Base-by-base conservation (phyloP, 495 filamentous ascomycete species). In the Penicillium silybi region DNA sequence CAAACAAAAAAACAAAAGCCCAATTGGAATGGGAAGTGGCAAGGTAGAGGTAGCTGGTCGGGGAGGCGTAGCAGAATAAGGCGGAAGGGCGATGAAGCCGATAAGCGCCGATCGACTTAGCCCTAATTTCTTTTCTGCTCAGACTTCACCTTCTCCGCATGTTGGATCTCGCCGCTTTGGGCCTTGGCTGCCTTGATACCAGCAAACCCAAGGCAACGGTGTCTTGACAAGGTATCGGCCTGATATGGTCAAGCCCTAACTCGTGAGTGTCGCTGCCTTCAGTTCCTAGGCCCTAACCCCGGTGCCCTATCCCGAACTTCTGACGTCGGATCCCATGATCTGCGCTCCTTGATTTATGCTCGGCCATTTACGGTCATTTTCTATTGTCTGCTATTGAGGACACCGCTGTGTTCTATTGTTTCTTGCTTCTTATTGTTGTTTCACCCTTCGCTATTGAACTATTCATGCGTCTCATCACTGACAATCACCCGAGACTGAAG, bases 91-190 rank as follows among this genome's bases (percentile, higher is more conserved):
- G 5, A 32, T 57, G 52, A 49, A 41, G 52, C 57, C 54, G 63
- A 66, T 63, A 66, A 66, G 63, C 59, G 57, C 62, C 62, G 60
- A 61, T 61, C 54, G 38, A 58, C 47, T 49, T 65, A 64, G 63
- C 63, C 63, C 63, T 66, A 66, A 66, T 66, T 64, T 61, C 57
- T 66, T 66, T 64, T 64, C 63, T 58, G 57, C 56, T 52, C 46
- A 23, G 56, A 62, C 52, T 41, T 59, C 56, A 53, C 43, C 46
- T 32, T 53, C 43, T 48, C 43, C 43, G 32, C 53, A 47, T 51
- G 48, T 37, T 25, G 20, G 39, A 11, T 53, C 50, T 53, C 50
- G 27, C 48, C 29, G n/a, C 13, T 43, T 1, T 44, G 40, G 35
- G 26, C 51, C 48, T 42, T 41, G 6, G 19, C 35, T 51, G 37